These are phyloP conservation scores for Rhododendron vialii DNA, from an alignment of 148 eudicot genomes.

Conservation along the genomic window DNA sequence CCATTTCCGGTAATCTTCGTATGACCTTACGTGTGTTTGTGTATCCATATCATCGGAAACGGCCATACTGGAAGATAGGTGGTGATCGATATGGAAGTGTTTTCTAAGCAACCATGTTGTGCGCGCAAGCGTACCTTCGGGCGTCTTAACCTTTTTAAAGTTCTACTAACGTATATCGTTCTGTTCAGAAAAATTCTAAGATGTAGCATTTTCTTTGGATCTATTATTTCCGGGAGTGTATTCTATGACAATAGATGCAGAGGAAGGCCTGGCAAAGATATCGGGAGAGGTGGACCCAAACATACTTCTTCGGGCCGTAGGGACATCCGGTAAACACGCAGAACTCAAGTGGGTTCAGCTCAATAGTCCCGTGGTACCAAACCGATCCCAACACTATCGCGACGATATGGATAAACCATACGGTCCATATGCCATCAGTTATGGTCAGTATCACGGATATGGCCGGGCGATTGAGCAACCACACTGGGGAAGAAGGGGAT, in stretches of 20 bases:
- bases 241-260: slow-evolving; percentile 20
- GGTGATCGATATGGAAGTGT: too few relatives aligned
- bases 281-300: slow-evolving; percentile 32
- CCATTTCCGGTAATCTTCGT: neutral
- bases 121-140: neutral
- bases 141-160: neutral
- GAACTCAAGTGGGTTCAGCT: slow-evolving; percentile 24
- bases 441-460: neutral
- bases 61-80: too few relatives aligned
- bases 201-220: neutral
- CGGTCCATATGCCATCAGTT: neutral
- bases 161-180: neutral
- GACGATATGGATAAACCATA: neutral
- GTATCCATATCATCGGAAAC: neutral
- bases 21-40: neutral
- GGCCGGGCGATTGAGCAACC: neutral
- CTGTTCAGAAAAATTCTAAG: neutral
- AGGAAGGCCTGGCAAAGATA: slow-evolving; percentile 25
- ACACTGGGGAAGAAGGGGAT: neutral
- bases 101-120: too few relatives aligned
- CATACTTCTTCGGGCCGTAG: slow-evolving; percentile 19
- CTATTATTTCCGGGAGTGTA: slow-evolving; percentile 17
- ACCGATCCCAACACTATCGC: neutral
- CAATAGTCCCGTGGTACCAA: slow-evolving; percentile 7
- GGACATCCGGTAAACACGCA: slow-evolving; percentile 27